Evolutionary conservation across 179 eudicot species (phyloP).

Genomic region (Silene vulgaris): DNA sequence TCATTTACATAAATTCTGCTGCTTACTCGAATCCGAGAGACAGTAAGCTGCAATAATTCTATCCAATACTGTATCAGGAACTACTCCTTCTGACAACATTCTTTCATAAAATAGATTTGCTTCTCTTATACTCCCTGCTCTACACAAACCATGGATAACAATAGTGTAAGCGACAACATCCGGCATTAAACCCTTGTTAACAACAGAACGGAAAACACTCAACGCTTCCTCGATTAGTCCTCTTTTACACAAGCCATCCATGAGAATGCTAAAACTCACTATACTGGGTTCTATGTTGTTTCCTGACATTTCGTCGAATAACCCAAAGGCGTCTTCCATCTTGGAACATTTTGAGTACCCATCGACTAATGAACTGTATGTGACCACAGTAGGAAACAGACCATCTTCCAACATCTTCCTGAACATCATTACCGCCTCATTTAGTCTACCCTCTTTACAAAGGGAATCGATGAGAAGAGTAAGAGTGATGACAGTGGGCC

Average conservation of each 20-base stretch:
- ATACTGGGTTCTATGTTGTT: slow-evolving; percentile 45
- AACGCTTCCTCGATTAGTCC: slow-evolving; percentile 48
- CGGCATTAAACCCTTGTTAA: slow-evolving; percentile 41
- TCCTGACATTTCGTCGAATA: slow-evolving; percentile 48
- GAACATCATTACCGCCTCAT: slow-evolving; percentile 45
- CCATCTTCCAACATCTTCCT: slow-evolving; percentile 38
- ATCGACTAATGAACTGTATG: slow-evolving; percentile 58
- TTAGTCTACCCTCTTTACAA: slow-evolving; percentile 52
- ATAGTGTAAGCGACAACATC: slow-evolving; percentile 59
- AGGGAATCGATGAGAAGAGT: slow-evolving; percentile 53
- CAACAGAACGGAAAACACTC: slow-evolving; percentile 34
- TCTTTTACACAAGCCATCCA: slow-evolving; percentile 58
- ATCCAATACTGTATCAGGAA: slow-evolving; percentile 41
- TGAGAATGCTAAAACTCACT: slow-evolving; percentile 54
- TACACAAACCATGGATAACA: slow-evolving; percentile 57
- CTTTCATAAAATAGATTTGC: slow-evolving; percentile 36
- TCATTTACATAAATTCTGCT: neutral
- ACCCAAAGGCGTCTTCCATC: slow-evolving; percentile 38
- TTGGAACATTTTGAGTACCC: slow-evolving; percentile 41
- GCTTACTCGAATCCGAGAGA: slow-evolving; percentile 22
- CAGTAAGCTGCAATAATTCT: slow-evolving; percentile 32
- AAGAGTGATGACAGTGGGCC: slow-evolving; percentile 42
- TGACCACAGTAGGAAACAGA: slow-evolving; percentile 43
- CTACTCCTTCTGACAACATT: slow-evolving; percentile 43
- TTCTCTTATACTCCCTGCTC: slow-evolving; percentile 43